Percentiles rank a stretch among this genome's conserved stretches.
Conservation (phyloP, 495 filamentous ascomycete species). For the Penicillium atrosanguineum region DNA sequence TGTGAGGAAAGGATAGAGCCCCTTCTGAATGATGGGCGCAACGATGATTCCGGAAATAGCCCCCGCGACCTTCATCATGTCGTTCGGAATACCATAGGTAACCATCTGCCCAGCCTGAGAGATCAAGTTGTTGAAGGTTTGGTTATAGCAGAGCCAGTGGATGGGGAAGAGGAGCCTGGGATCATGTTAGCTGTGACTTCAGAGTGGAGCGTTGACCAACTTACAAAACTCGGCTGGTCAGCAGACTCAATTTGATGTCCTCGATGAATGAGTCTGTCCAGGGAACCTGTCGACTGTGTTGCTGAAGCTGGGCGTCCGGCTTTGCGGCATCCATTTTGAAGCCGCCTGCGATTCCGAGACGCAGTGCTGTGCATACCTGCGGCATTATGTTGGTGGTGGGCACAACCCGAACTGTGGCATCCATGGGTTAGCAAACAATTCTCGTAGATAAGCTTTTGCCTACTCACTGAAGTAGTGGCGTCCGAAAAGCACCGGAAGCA, state of each 20-base stretch:
- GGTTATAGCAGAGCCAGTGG: conserved; percentile 28
- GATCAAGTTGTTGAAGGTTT: conserved; percentile 48
- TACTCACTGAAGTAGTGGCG: conserved; percentile 17
- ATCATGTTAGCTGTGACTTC: neutral
- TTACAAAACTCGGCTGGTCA: conserved; percentile 41
- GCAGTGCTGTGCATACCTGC: conserved; percentile 32
- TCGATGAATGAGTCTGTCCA: conserved; percentile 47
- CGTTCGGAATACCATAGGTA: conserved; percentile 26
- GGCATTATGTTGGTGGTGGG: conserved; percentile 38
- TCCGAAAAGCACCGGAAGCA: conserved; percentile 29
- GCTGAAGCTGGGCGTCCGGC: conserved; percentile 21
- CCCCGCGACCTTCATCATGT: conserved; percentile 6
- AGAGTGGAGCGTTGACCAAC: conserved; percentile 10
- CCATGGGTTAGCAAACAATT: too few species aligned
- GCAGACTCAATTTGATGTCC: conserved; percentile 35
- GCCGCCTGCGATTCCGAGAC: conserved; percentile 11
- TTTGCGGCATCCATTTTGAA: conserved; percentile 28
- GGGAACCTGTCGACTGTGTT: conserved; percentile 18
- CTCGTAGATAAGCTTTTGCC: too few species aligned
- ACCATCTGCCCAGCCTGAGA: conserved; percentile 55
- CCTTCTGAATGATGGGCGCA: conserved; percentile 44
- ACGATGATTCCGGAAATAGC: conserved; percentile 37
- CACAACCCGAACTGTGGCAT: too few species aligned
- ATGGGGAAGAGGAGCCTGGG: conserved; percentile 23
- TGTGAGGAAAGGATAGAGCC: conserved; percentile 45